Evolutionary conservation across 805 yeast species (phyloP), one percentile per base, ranked within the genome.

Genomic region (Yamadazyma sp.): DNA sequence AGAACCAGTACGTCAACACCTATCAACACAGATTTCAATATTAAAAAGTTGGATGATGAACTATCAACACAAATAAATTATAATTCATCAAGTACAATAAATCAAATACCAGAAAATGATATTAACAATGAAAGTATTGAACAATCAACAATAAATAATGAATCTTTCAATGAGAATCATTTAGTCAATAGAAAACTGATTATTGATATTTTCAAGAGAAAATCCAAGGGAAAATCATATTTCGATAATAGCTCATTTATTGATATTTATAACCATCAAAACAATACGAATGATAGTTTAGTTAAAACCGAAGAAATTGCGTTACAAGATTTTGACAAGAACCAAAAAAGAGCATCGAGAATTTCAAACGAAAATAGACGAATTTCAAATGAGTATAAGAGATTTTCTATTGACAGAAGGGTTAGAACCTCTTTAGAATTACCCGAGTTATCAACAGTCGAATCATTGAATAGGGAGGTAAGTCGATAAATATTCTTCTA

Each of bases 221-320:
- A 61, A 36, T 40, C 44, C 49, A 62, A 47, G 37, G 58, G 46
- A 49, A 52, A 38, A 33, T 34, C 50, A 29, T 52, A 48, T 39
- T 48, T 44, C 38, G 64, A 60, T 38, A 51, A 51, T 38, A 44
- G 45, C 24, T 58, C 68, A n/a, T 51, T 64, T 19, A 55, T 64
- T 9, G 65, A 63, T 29, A 47, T 49, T 2, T 53, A 60, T 40
- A 48, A 60, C 20, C 49, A 56, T n/a, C 32, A 50, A 3, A 55
- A 47, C 24, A 50, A 40, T 20, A 54, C 57, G n/a, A 41, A 55
- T 4, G 60, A 50, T 6, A 69, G 69, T 9, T 45, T 57, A 13
- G 48, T 68, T 7, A 59, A 56, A n/a, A 70, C 76, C 0, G 80
- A 74, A 44, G 79, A 73, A 40, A 74, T 75, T 36, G 70, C 72